Percentiles rank a stretch among this genome's conserved stretches.
These are phyloP conservation scores for Cyberlindnera saturnus DNA, from an alignment of 805 yeast genomes.

Conservation along the genomic window DNA sequence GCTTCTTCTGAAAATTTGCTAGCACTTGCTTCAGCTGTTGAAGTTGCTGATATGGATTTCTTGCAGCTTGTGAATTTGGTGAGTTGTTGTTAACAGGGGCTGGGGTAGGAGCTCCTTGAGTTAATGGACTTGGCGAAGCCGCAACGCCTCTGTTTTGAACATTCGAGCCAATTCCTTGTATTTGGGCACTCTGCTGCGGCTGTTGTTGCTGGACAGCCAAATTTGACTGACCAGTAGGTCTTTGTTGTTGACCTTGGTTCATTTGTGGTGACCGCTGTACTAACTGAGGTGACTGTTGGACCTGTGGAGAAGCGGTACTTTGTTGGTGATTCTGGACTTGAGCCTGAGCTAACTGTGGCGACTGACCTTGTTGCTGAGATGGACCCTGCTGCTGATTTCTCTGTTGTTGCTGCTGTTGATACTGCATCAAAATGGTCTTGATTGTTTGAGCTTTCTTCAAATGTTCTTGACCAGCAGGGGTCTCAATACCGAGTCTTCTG, in stretches of 20 bases:
- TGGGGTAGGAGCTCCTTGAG: slow-evolving; percentile 6
- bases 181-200: slow-evolving; percentile 10
- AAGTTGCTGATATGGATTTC: slow-evolving; percentile 26
- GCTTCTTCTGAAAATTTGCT: slow-evolving; percentile 42
- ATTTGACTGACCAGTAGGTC: slow-evolving; percentile 18
- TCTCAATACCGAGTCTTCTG: slow-evolving; percentile 51
- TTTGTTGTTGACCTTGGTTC: slow-evolving; percentile 19
- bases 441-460: slow-evolving; percentile 57
- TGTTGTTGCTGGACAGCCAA: slow-evolving; percentile 13
- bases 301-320: slow-evolving; percentile 4
- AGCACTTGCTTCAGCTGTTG: slow-evolving; percentile 41
- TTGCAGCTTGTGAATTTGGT: slow-evolving; percentile 5
- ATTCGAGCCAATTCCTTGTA: slow-evolving; percentile 2
- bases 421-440: slow-evolving; percentile 52
- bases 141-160: slow-evolving; percentile 3
- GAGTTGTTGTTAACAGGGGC: slow-evolving; percentile 5
- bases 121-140: slow-evolving; percentile 16
- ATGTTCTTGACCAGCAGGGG: slow-evolving; percentile 59
- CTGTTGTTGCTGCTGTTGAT: slow-evolving; percentile 40
- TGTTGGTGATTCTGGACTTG: background rate
- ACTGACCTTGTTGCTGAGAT: slow-evolving; percentile 16
- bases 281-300: slow-evolving; percentile 5
- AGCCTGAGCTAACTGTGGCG: slow-evolving; percentile 6
- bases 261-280: background rate
- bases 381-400: slow-evolving; percentile 19